Conservation (phyloP, 371 early-diverging fungal species). For the Lichtheimia corymbifera region DNA sequence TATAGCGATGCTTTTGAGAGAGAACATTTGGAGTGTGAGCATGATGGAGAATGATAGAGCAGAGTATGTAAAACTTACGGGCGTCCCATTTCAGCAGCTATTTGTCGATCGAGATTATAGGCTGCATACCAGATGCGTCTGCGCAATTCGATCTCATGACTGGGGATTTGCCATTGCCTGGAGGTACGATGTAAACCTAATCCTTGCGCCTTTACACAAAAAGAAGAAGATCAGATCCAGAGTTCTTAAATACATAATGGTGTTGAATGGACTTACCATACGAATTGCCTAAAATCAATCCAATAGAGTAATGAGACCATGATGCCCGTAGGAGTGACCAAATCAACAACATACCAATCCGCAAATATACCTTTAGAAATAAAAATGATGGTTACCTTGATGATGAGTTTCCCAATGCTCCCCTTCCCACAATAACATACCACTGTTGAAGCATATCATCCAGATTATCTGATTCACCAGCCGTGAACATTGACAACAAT, state of each 20-base stretch:
- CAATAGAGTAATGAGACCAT: neutral
- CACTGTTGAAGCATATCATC: constrained; percentile 40
- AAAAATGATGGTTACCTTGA: neutral
- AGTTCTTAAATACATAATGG: neutral
- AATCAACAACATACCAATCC: constrained; percentile 9
- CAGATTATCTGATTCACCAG: constrained; percentile 17
- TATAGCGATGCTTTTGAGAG: neutral
- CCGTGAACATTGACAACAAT: constrained; percentile 30
- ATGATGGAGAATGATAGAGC: no score
- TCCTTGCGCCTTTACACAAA: constrained; percentile 24
- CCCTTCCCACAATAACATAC: neutral
- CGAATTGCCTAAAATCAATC: constrained; percentile 21
- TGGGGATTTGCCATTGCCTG: constrained; percentile 37
- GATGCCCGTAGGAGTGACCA: neutral
- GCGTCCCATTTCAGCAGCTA: constrained; percentile 36
- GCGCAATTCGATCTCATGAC: constrained; percentile 40
- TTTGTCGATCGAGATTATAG: constrained; percentile 44
- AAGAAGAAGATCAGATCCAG: neutral
- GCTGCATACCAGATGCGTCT: constrained; percentile 41
- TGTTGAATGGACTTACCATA: constrained; percentile 18
- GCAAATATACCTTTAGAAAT: constrained; percentile 7
- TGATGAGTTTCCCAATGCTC: neutral
- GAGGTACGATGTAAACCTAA: constrained; percentile 34
- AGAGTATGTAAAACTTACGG: constrained; percentile 6
- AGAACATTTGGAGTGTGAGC: no score